phyloP scores from a whole-genome alignment of 768 basidiomycete genomes.

The Lactifluus hygrophoroides region DNA sequence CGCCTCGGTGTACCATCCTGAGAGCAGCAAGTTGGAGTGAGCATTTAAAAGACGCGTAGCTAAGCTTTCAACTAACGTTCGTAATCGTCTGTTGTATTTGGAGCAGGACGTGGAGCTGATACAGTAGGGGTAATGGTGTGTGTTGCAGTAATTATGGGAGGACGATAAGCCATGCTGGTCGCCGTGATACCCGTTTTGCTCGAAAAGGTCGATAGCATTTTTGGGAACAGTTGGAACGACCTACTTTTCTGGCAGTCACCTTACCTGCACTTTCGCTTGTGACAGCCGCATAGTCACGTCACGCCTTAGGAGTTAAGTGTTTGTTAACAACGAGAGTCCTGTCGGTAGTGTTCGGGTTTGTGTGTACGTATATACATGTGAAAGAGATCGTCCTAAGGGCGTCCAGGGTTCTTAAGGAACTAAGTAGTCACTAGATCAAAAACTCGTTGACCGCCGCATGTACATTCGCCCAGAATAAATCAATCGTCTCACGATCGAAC shows the following conservation, averaged over 20 bases:
- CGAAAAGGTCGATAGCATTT: conserved; percentile 22
- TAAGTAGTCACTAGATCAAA: conserved; percentile 28
- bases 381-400: not conserved
- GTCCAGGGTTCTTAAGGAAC: not conserved
- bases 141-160: conserved; percentile 8
- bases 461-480: conserved; percentile 59
- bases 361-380: not conserved
- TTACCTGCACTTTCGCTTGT: not conserved
- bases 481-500: conserved; percentile 52
- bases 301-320: too few relatives aligned
- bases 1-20: conserved; percentile 84
- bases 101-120: conserved; percentile 9
- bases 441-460: conserved; percentile 49
- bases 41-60: not conserved
- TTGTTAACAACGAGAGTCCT: too few relatives aligned
- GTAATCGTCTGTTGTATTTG: conserved; percentile 57
- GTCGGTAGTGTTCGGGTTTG: too few relatives aligned
- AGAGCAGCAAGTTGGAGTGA: conserved; percentile 4
- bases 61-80: conserved; percentile 41
- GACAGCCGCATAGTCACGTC: not conserved
- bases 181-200: conserved; percentile 14
- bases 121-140: not conserved
- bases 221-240: not conserved
- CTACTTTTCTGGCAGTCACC: not conserved
- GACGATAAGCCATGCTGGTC: conserved; percentile 19